phyloP scores from a whole-genome alignment of 1,284 basidiomycete genomes.

The Mixia osmundae region DNA sequence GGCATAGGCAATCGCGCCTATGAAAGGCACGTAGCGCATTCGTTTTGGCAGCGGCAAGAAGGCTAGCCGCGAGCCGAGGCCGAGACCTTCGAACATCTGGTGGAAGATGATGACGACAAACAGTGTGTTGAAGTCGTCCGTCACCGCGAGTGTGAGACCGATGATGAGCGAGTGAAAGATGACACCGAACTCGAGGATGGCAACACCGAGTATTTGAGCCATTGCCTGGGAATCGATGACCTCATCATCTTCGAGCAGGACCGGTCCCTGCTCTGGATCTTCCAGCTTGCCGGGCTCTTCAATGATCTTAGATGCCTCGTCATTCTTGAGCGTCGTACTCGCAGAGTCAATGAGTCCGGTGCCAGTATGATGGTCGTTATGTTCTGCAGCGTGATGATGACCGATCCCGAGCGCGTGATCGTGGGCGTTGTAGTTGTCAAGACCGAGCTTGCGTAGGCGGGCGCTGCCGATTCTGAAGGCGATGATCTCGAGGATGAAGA shows the following conservation, averaged over 20 bases:
- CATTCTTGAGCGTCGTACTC: background rate
- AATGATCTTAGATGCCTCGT: background rate
- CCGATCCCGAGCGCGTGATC: background rate
- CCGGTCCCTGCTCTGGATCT: too few relatives aligned
- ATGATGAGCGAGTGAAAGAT: slow-evolving; percentile 38
- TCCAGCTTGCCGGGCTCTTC: too few relatives aligned
- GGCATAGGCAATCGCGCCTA: slow-evolving; percentile 44
- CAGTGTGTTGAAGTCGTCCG: slow-evolving; percentile 51
- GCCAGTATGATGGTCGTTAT: background rate
- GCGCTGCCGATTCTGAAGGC: slow-evolving; percentile 26
- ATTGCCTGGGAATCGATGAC: slow-evolving; percentile 25
- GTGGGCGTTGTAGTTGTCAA: slow-evolving; percentile 3
- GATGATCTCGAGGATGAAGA: slow-evolving; percentile 62
- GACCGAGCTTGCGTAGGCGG: slow-evolving; percentile 13
- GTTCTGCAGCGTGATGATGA: background rate
- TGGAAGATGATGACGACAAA: slow-evolving; percentile 42
- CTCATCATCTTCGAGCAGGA: too few relatives aligned
- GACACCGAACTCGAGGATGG: slow-evolving; percentile 67
- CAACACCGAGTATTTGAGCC: slow-evolving; percentile 59
- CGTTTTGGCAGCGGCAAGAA: slow-evolving; percentile 37
- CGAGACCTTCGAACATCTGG: slow-evolving; percentile 57
- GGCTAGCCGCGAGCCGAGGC: slow-evolving; percentile 53
- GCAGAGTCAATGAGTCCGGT: background rate
- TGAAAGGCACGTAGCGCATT: slow-evolving; percentile 38
- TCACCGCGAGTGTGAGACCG: slow-evolving; percentile 76